Evolutionary conservation across 352 stramenopile genomes (phyloP).

Genomic region (Phytophthora citrophthora): DNA sequence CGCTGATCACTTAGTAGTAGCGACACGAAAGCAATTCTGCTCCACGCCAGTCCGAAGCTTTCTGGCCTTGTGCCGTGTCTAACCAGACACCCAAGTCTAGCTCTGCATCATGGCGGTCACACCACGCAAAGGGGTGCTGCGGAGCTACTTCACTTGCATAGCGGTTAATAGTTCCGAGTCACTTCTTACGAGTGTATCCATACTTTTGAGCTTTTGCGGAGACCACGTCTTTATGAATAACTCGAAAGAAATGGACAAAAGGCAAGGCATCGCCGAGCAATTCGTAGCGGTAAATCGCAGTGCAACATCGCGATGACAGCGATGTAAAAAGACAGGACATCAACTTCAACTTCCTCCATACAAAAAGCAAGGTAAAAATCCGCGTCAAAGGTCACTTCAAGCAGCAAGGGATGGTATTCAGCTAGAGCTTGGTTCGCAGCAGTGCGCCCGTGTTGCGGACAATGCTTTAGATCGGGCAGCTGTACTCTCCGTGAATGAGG

Average conservation of each 20-base stretch:
- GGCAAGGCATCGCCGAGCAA: no score
- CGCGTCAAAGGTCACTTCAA: slow-evolving; percentile 18
- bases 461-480: neutral
- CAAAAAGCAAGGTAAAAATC: slow-evolving; percentile 1
- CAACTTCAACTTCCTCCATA: slow-evolving; percentile 24
- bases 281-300: neutral
- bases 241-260: neutral
- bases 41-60: slow-evolving; percentile 8
- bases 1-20: slow-evolving; percentile 17
- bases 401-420: slow-evolving; percentile 9
- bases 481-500: neutral
- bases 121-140: no score
- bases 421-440: slow-evolving; percentile 5
- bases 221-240: neutral
- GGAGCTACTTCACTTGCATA: neutral
- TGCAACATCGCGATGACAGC: slow-evolving; percentile 5
- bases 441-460: slow-evolving; percentile 15
- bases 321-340: neutral
- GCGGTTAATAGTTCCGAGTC: neutral
- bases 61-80: slow-evolving; percentile 10
- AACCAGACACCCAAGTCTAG: slow-evolving; percentile 13
- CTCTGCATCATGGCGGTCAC: slow-evolving; percentile 8
- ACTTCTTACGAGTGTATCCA: no score
- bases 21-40: slow-evolving; percentile 11
- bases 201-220: neutral